phyloP scores from a whole-genome alignment of 768 basidiomycete species.

The Leucocoprinus birnbaumii region DNA sequence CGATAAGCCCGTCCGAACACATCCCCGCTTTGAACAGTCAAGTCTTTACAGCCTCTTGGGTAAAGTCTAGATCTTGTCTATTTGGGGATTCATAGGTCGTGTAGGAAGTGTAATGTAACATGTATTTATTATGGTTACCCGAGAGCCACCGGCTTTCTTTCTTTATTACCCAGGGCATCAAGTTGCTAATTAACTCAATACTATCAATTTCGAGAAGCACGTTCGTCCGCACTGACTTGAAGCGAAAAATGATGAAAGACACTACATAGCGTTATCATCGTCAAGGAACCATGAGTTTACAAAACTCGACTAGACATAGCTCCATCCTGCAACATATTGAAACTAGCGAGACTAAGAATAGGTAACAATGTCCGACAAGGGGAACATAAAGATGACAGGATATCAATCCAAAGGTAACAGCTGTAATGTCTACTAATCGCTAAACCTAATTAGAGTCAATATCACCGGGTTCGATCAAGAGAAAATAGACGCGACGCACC shows the following conservation, averaged over 20 bases:
- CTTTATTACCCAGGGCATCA: too few species aligned
- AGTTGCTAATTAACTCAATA: too few species aligned
- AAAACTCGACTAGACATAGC: too few species aligned
- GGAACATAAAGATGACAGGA: background rate
- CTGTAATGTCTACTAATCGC: background rate
- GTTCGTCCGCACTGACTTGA: too few species aligned
- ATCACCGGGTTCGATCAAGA: background rate
- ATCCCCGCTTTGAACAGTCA: slow-evolving; percentile 1
- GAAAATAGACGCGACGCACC: slow-evolving; percentile 44
- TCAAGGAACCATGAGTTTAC: too few species aligned
- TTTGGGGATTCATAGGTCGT: background rate
- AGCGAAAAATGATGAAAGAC: too few species aligned
- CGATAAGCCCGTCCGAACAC: background rate
- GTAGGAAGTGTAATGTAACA: too few species aligned
- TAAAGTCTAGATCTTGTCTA: background rate
- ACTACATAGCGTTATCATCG: too few species aligned
- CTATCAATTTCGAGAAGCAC: too few species aligned
- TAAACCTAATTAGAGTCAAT: background rate
- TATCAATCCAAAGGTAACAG: background rate
- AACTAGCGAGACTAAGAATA: background rate
- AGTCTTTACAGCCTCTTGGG: background rate
- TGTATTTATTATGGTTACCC: too few species aligned
- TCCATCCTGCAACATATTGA: background rate
- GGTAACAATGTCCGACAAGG: background rate
- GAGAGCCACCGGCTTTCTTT: too few species aligned